Percentiles rank a stretch among this genome's conserved stretches.
Evolutionary conservation across 2,329 filamentous ascomycete species (phyloP).

Genomic region (Arthrobotrys sinensis): DNA sequence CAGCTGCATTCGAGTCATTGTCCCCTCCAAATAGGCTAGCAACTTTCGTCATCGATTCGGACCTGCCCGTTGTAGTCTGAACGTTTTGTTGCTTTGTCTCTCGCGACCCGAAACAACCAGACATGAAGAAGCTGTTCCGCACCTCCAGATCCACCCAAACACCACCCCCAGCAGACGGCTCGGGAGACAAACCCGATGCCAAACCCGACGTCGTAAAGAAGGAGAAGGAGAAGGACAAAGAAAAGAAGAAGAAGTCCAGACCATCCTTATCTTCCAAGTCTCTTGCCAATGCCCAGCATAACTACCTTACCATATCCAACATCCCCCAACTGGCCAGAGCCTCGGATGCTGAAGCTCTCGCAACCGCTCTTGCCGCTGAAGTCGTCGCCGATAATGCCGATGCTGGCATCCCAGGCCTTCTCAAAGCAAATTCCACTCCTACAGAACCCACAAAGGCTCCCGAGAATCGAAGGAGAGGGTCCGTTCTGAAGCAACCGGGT

Average conservation of each 20-base stretch:
- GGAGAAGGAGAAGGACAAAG: conserved; percentile 32
- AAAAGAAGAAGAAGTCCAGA: conserved; percentile 50
- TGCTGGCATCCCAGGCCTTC: conserved; percentile 41
- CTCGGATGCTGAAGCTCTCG: conserved; percentile 55
- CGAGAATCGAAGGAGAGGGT: conserved; percentile 36
- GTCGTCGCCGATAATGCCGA: conserved; percentile 55
- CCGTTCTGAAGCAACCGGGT: conserved; percentile 41
- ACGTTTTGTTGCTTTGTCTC: too few species aligned
- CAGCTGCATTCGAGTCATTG: background rate
- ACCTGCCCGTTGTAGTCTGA: conserved; percentile 35
- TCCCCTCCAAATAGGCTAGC: background rate
- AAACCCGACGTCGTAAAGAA: conserved; percentile 37
- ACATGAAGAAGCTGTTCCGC: conserved; percentile 58
- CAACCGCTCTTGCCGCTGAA: conserved; percentile 53
- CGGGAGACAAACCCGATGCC: conserved; percentile 28
- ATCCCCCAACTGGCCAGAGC: conserved; percentile 55
- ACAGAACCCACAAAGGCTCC: conserved; percentile 28
- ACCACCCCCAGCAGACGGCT: conserved; percentile 14
- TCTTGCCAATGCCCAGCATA: conserved; percentile 6
- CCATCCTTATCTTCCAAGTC: conserved; percentile 21
- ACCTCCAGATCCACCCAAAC: conserved; percentile 36
- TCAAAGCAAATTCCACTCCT: conserved; percentile 12
- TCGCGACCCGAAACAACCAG: conserved; percentile 5
- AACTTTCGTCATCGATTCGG: conserved; percentile 10
- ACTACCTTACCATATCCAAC: conserved; percentile 39